Base-by-base conservation (phyloP, 345 rosid genomes). In the Dipteronia dyeriana region DNA sequence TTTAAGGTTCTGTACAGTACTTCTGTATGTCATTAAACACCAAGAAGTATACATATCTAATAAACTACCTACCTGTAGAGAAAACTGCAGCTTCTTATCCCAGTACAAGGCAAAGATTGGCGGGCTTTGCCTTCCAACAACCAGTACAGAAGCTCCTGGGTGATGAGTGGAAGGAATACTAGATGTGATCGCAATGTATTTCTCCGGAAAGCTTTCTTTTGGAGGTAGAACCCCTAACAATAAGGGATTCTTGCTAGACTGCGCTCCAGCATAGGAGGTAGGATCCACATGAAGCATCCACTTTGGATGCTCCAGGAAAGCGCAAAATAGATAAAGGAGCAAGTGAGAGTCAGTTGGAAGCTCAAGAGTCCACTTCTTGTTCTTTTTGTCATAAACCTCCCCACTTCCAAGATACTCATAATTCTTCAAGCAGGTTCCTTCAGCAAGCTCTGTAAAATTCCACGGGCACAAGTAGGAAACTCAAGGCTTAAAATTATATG, bases 261-360 rank as follows among this genome's bases (percentile, higher is more conserved):
- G 97, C 23, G 91, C 90, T 74, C 95, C 99, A 64, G 92, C 81
- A 80, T 90, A 86, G 14, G 97, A 90, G 67, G 92, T 78, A 13
- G 98, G 97, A 85, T 95, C 99, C 63, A 95, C 88, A 81, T 92
- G 99, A 16, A 93, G 84, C 97, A 91, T 96, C 99, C 99, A 96
- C 83, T 92, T 93, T 8, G 98, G 99, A 71, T 94, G 95, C 86
- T 96, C 99, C 69, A 94, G 82, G 81, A 88, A 96, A 38, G 97
- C 99, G 82, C 98, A 94, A 82, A 96, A 95, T 67, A 95, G 81
- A 81, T 96, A 96, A 65, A 91, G 79, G 68, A 94, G 97, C 81
- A 96, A 82, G 83, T 92, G 97, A 26, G 99, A 91, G 86, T 96
- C 99, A 0, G 94, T 91, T 60, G 97, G 98, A 74, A 90, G 94